Evolutionary conservation across 2,329 filamentous ascomycete species (phyloP).

Genomic region (Pseudocercospora eumusae): DNA sequence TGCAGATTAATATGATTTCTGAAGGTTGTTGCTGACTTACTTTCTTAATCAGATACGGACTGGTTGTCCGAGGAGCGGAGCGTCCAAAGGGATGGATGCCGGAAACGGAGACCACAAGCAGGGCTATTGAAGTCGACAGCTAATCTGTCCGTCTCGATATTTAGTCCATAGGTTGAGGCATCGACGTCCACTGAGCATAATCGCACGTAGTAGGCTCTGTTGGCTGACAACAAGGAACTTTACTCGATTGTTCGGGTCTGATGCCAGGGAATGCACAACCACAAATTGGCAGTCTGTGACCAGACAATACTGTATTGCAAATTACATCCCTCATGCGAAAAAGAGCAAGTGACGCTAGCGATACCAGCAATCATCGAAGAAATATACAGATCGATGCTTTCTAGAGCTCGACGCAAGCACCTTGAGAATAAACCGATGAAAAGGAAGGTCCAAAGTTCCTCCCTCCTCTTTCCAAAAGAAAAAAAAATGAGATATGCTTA

Average conservation of each 20-base stretch:
- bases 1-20: neutral
- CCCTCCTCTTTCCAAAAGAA: slow-evolving; percentile 5
- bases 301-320: neutral
- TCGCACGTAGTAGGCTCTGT: neutral
- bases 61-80: slow-evolving; percentile 84
- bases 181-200: neutral
- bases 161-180: neutral
- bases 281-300: neutral
- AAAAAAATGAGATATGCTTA: slow-evolving; percentile 5
- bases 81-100: slow-evolving; percentile 90
- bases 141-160: slow-evolving; percentile 9
- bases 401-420: neutral
- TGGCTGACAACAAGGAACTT: neutral
- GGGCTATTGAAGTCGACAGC: slow-evolving; percentile 45
- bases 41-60: slow-evolving; percentile 61
- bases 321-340: no score
- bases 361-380: no score
- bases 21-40: neutral
- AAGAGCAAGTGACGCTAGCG: no score
- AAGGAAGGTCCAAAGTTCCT: neutral
- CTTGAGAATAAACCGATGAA: neutral
- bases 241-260: neutral
- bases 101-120: slow-evolving; percentile 55
- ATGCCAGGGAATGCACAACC: neutral
- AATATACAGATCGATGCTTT: neutral